Percentiles rank a stretch among this genome's conserved stretches.
phyloP scores from a whole-genome alignment of 345 rosid species.

The Balakata baccata region DNA sequence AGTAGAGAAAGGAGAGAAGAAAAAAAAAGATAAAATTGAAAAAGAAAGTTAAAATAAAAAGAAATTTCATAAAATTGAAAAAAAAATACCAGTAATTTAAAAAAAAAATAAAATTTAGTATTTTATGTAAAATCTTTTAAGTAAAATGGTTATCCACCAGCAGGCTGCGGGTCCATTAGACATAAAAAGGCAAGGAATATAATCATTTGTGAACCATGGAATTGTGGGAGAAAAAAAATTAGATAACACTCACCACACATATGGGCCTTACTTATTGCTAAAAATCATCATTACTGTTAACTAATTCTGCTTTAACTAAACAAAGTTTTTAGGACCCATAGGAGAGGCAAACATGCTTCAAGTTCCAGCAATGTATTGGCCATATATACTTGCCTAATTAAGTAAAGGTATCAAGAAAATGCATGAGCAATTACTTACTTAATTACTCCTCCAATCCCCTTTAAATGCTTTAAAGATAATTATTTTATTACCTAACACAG shows the following conservation, averaged over 20 bases:
- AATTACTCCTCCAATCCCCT: not conserved
- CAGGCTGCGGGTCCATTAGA: too few relatives aligned
- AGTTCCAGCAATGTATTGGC: constrained; percentile 12
- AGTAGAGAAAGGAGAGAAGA: too few relatives aligned
- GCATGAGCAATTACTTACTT: not conserved
- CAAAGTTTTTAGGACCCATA: constrained; percentile 11
- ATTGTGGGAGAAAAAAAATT: not conserved
- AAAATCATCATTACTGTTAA: constrained; percentile 13
- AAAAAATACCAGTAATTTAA: too few relatives aligned
- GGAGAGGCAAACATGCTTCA: constrained; percentile 17
- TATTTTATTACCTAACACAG: too few relatives aligned
- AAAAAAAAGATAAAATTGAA: too few relatives aligned
- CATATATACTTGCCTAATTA: not conserved
- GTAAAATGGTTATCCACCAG: too few relatives aligned
- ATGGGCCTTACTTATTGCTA: constrained; percentile 15
- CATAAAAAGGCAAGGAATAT: too few relatives aligned
- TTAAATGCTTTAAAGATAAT: too few relatives aligned
- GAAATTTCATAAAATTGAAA: too few relatives aligned
- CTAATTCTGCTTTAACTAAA: constrained; percentile 4
- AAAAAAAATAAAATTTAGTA: too few relatives aligned
- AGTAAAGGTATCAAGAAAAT: not conserved
- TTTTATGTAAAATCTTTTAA: too few relatives aligned
- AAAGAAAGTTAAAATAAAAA: too few relatives aligned
- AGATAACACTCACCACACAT: constrained; percentile 25
- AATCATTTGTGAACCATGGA: constrained; percentile 26